Evolutionary conservation across 306 rosid species (phyloP).

Genomic region (Lotus japonicus): DNA sequence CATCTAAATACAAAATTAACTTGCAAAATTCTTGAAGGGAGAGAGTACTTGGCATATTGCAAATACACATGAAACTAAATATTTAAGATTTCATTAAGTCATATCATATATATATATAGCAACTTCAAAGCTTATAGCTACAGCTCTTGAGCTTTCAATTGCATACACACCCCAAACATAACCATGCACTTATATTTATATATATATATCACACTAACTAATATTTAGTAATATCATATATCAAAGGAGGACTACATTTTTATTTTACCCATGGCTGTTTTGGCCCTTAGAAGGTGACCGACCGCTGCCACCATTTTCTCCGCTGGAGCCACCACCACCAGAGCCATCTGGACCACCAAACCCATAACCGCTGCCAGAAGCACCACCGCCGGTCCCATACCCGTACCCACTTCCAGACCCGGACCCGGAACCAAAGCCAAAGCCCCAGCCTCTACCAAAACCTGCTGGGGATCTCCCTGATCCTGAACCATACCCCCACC

Average conservation of each 20-base stretch:
- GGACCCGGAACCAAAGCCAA: slow-evolving; percentile 55
- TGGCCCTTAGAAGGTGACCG: slow-evolving; percentile 15
- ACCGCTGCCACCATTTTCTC: slow-evolving; percentile 22
- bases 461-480: slow-evolving; percentile 59
- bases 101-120: too few species aligned
- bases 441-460: slow-evolving; percentile 52
- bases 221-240: too few species aligned
- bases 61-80: too few species aligned
- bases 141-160: too few species aligned
- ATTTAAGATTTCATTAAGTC: too few species aligned
- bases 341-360: slow-evolving; percentile 48
- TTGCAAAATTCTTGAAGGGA: too few species aligned
- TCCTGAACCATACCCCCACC: slow-evolving; percentile 82
- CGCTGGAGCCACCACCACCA: slow-evolving; percentile 19
- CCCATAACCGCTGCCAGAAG: slow-evolving; percentile 50
- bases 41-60: too few species aligned
- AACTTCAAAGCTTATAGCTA: too few species aligned
- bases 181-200: too few species aligned
- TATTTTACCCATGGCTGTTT: slow-evolving; percentile 32
- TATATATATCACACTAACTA: too few species aligned
- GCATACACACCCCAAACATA: too few species aligned
- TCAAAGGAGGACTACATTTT: background rate
- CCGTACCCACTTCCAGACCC: slow-evolving; percentile 62
- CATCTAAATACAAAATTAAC: too few species aligned
- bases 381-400: slow-evolving; percentile 54